Evolutionary conservation across 257 asterid genomes (phyloP), one percentile per base, ranked within the genome.

Genomic region (Solanum chmielewskii): DNA sequence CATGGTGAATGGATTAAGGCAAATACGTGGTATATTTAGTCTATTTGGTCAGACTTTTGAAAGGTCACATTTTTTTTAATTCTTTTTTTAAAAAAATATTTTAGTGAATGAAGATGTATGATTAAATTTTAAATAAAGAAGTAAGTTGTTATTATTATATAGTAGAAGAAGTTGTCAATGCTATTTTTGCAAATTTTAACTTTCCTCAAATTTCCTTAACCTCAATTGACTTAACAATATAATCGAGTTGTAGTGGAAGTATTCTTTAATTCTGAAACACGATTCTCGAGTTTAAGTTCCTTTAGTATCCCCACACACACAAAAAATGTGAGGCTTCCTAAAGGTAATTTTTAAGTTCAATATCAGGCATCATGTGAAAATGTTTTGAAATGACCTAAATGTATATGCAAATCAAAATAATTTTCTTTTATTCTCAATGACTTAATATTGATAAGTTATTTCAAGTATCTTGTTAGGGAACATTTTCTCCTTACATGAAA

Each of bases 211-310:
- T 27, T 13, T 68, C 29, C 75, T 6, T 27, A 9, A 27, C 29
- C 15, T 27, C 16, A 13, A 68, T 6, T 68, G 21, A 68, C 37
- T 33, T 68, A 29, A 5, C 23, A 5, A 15, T 1, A 35, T 35
- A 35, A 35, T 35, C 37, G 3, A 6, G 9, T 15, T 49, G 2
- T 6, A 16, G 60, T 49, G 23, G 0, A 47, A 47, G 59, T 47
- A 2, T 3, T 47, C 0, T 20, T 49, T 52, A 9, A 52, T 52
- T 1, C 3, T 15, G 9, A 52, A 15, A 0, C 2, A 52, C 3
- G 7, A 16, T 9, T 52, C 0, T 52, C 7, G 8, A 5, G 60
- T 15, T 52, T 7, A 52, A 52, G 60, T 5, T 16, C 6, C 1
- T 52, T 15, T 0, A 8, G 0, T 52, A 52, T 52, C 59, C 35